Conservation (phyloP, 352 stramenopile genomes). For the Salisapilia sapeloensis region DNA sequence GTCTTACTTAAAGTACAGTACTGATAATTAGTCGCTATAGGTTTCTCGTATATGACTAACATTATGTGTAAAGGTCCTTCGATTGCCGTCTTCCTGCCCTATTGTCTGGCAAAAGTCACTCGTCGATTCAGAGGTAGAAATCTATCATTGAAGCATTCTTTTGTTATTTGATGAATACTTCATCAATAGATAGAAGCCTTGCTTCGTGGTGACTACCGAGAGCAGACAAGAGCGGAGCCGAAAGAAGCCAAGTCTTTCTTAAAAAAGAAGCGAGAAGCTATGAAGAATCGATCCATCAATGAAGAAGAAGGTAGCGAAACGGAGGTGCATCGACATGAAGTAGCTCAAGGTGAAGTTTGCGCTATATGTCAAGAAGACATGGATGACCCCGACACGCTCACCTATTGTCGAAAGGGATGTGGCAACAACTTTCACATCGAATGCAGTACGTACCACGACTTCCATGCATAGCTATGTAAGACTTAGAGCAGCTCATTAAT, state of each 20-base stretch:
- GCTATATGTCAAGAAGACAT: conserved; percentile 79
- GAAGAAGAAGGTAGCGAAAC: conserved; percentile 6
- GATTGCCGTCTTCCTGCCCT: conserved; percentile 38
- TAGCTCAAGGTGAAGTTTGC: conserved; percentile 64
- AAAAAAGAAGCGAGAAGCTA: conserved; percentile 18
- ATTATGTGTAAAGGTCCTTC: conserved; percentile 20
- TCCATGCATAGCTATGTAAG: not conserved
- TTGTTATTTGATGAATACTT: not conserved
- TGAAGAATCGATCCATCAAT: no score
- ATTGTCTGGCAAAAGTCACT: conserved; percentile 77
- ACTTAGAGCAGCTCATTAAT: conserved; percentile 1
- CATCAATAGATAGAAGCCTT: conserved; percentile 33
- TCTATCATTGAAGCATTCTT: not conserved
- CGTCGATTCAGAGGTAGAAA: conserved; percentile 56
- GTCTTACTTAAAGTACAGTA: conserved; percentile 62
- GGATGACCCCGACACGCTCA: conserved; percentile 31
- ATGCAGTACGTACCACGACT: conserved; percentile 19
- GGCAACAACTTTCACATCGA: conserved; percentile 66
- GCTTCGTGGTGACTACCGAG: conserved; percentile 36
- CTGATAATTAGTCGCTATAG: not conserved
- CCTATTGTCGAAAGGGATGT: conserved; percentile 59
- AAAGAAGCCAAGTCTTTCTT: conserved; percentile 14
- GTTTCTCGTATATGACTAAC: no score
- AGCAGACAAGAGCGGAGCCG: conserved; percentile 9
- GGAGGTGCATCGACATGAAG: conserved; percentile 25